Evolutionary conservation across 768 basidiomycete species (phyloP).

Genomic region (Lyophyllum atratum): DNA sequence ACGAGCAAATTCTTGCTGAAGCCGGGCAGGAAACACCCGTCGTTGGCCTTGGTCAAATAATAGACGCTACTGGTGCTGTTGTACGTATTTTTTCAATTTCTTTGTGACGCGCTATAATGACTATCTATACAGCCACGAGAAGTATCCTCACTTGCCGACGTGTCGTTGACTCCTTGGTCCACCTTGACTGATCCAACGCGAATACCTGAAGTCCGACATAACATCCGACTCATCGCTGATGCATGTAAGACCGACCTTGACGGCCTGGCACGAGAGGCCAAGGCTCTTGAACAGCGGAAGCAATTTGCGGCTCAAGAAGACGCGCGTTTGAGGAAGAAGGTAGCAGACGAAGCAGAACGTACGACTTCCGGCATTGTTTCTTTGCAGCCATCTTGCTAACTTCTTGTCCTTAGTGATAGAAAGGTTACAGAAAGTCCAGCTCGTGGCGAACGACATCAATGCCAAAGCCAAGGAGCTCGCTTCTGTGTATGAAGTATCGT

Average conservation of each 20-base stretch:
- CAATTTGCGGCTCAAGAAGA: slow-evolving; percentile 74
- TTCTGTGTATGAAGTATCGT: slow-evolving; percentile 65
- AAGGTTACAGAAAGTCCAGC: slow-evolving; percentile 74
- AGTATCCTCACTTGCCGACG: slow-evolving; percentile 80
- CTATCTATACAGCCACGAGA: slow-evolving; percentile 67
- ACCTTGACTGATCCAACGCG: slow-evolving; percentile 85
- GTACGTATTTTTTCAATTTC: slow-evolving; percentile 42
- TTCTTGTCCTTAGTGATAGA: slow-evolving; percentile 59
- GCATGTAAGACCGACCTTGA: slow-evolving; percentile 83
- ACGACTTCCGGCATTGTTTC: slow-evolving; percentile 26
- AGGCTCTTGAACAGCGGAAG: slow-evolving; percentile 77
- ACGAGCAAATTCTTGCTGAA: slow-evolving; percentile 93
- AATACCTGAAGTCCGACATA: slow-evolving; percentile 97
- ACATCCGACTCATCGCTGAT: slow-evolving; percentile 84
- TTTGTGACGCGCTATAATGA: not conserved
- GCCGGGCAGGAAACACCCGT: slow-evolving; percentile 62
- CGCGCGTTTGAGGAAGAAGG: slow-evolving; percentile 61
- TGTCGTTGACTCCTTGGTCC: slow-evolving; percentile 79
- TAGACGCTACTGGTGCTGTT: slow-evolving; percentile 92
- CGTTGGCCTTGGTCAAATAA: slow-evolving; percentile 79
- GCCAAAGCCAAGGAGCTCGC: slow-evolving; percentile 63
- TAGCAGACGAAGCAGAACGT: slow-evolving; percentile 81
- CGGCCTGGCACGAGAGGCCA: slow-evolving; percentile 88
- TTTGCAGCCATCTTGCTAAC: slow-evolving; percentile 3
- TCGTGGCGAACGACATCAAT: slow-evolving; percentile 74